These are phyloP conservation scores for Lentinula sp. DNA, from an alignment of 768 basidiomycete species.

Conservation along the genomic window DNA sequence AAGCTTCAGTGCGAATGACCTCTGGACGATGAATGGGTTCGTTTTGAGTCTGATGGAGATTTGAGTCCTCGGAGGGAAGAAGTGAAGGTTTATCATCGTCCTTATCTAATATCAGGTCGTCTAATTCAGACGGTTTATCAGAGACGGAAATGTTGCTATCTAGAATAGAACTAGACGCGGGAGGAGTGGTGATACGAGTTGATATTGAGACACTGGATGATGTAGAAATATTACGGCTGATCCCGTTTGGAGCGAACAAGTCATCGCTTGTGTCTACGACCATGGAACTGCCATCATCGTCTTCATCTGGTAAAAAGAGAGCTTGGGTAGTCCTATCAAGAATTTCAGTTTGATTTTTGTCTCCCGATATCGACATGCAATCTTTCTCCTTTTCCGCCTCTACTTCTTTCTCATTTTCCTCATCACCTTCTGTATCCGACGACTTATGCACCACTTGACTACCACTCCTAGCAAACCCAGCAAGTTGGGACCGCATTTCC, in stretches of 20 bases:
- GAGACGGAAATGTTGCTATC: background rate
- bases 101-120: constrained; percentile 19
- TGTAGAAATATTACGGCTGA: background rate
- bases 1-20: constrained; percentile 26
- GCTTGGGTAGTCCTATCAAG: background rate
- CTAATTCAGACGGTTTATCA: constrained; percentile 5
- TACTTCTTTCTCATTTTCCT: constrained; percentile 13
- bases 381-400: constrained; percentile 16
- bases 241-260: constrained; percentile 1
- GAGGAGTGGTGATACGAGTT: background rate
- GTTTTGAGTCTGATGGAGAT: constrained; percentile 1
- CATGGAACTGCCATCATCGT: constrained; percentile 13
- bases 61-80: constrained; percentile 6
- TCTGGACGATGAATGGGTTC: constrained; percentile 27
- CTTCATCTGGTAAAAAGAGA: constrained; percentile 3
- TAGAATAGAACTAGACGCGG: background rate
- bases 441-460: constrained; percentile 22
- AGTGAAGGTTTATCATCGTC: constrained; percentile 13
- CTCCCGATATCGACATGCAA: constrained; percentile 16
- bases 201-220: background rate
- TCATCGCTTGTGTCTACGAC: constrained; percentile 9
- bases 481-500: constrained; percentile 24
- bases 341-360: background rate
- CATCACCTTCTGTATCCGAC: constrained; percentile 14
- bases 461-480: constrained; percentile 48